Evolutionary conservation across 2,329 filamentous ascomycete species (phyloP), one percentile per base, ranked within the genome.

Genomic region (Tolypocladium amazonense): DNA sequence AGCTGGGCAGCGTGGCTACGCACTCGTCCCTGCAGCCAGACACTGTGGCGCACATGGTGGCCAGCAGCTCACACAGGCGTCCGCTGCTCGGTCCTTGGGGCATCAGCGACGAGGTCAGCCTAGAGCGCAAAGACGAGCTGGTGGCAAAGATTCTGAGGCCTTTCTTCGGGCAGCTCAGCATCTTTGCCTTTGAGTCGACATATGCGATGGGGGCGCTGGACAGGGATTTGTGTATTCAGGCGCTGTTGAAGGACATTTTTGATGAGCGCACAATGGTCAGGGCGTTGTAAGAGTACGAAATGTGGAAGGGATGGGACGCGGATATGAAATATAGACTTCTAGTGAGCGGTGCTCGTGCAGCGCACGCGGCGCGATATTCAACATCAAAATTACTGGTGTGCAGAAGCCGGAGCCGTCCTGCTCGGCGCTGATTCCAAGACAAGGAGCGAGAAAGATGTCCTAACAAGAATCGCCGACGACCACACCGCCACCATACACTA

Each of bases 101-200:
- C 2, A 83, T 85, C 57, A 81, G 72, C 62, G 81, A 85, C 59
- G 80, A 84, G 25, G 75, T 84, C 1, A 70, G 72, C 38, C 74
- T 86, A 43, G 87, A 89, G 63, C 78, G 81, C 63, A 83, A 79
- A 67, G 84, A 87, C 58, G 85, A 88, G 72, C 75, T 97, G 60
- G 83, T 94, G 6, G 85, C 86, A 61, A 88, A 88, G 70, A 83
- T 97, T 15, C 75, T 97, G 63, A 81, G 89, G 65, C 93, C 93
- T 0, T 97, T 97, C 75, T 91, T 97, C 70, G 88, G 88, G 18
- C 89, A 95, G 70, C 76, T 99, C 64, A 97, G 92, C 71, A 97
- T 99, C 68, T 90, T 88, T 71, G 88, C 90, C 0, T 99, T 97
- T 74, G 94, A 99, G 77, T 89, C 88, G 62, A 93, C 89, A 59